phyloP scores from a whole-genome alignment of 2,329 filamentous ascomycete species.

The Ceratocystis colombiana region DNA sequence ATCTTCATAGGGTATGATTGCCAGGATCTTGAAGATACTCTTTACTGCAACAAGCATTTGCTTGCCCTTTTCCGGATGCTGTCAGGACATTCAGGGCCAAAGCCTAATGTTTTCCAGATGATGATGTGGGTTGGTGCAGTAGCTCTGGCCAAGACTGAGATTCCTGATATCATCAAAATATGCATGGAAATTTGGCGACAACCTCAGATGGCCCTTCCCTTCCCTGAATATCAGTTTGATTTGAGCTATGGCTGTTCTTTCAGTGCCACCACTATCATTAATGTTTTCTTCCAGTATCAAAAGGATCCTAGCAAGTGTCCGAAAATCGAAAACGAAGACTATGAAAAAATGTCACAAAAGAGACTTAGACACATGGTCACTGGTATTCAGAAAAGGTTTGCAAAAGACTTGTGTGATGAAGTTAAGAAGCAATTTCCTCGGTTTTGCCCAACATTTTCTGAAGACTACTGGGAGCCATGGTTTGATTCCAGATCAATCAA shows the following conservation, averaged over 20 bases:
- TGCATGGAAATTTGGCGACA: slow-evolving; percentile 9
- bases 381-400: not conserved
- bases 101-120: not conserved
- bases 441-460: not conserved
- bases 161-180: not conserved
- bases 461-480: not conserved
- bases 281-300: not conserved
- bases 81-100: not conserved
- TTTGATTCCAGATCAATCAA: not conserved
- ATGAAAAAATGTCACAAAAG: not conserved
- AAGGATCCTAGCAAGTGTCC: not conserved
- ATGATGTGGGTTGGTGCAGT: slow-evolving; percentile 3
- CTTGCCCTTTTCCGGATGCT: not conserved
- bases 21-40: not conserved
- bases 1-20: not conserved
- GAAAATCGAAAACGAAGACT: not conserved
- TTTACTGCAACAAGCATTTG: not conserved
- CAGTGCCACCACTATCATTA: not conserved
- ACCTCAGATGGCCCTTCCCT: not conserved
- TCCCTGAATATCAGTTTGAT: not conserved
- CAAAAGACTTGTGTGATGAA: not conserved
- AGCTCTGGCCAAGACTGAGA: not conserved
- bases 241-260: not conserved
- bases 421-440: not conserved
- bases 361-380: not conserved